phyloP scores from a whole-genome alignment of 176 grass and related monocot species.

The Avena insularis region DNA sequence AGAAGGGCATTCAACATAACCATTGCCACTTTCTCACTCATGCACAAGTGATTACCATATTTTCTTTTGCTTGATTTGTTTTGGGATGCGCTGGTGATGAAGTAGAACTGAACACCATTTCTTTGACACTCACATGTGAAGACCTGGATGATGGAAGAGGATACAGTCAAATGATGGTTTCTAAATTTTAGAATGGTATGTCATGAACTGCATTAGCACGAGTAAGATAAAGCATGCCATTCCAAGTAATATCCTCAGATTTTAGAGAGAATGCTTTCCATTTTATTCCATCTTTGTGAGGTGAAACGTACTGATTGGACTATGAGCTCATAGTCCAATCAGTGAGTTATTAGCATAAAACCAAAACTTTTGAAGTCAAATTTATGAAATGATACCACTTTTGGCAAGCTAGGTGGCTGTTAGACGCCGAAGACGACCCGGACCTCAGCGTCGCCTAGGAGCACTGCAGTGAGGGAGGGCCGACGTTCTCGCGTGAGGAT shows the following conservation, averaged over 20 bases:
- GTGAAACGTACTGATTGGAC: background rate
- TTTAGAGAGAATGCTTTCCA: background rate
- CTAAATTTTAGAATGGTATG: background rate
- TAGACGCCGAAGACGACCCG: too few species aligned
- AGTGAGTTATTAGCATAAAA: background rate
- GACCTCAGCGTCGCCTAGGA: too few species aligned
- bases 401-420: too few species aligned
- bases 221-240: background rate
- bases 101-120: slow-evolving; percentile 44
- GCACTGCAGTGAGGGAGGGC: too few species aligned
- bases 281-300: background rate
- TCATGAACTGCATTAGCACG: background rate
- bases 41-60: slow-evolving; percentile 37
- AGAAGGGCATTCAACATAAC: background rate
- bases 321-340: background rate
- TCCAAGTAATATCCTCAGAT: background rate
- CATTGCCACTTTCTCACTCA: background rate
- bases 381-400: too few species aligned
- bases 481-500: too few species aligned
- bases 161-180: slow-evolving; percentile 22
- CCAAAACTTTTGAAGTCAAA: too few species aligned
- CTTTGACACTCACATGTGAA: slow-evolving; percentile 57
- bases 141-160: slow-evolving; percentile 45
- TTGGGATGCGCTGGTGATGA: slow-evolving; percentile 33
- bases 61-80: slow-evolving; percentile 44